Evolutionary conservation across 169 alveolate genomes (phyloP).

Genomic region (Plasmodium cynomolgi): DNA sequence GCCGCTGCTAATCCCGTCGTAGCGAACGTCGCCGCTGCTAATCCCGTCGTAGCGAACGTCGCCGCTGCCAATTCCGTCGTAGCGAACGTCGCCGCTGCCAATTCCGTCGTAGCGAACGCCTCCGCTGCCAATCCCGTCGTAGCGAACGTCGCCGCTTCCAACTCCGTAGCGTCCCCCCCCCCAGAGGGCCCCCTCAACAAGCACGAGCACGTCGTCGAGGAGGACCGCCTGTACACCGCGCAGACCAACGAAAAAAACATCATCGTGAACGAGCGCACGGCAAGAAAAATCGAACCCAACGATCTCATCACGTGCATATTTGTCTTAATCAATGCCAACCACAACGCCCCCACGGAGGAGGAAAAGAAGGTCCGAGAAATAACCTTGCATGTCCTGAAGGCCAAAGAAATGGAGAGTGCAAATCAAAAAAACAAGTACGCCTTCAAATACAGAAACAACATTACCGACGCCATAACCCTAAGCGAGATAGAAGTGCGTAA

Average conservation of each 20-base stretch:
- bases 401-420: constrained; percentile 9
- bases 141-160: too few relatives aligned
- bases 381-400: constrained; percentile 29
- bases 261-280: neutral
- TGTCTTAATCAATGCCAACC: constrained; percentile 16
- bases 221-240: neutral
- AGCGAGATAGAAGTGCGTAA: constrained; percentile 59
- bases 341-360: constrained; percentile 9
- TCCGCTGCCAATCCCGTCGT: too few relatives aligned
- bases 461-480: constrained; percentile 58
- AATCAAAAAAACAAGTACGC: constrained; percentile 2
- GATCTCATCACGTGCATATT: constrained; percentile 16
- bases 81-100: too few relatives aligned
- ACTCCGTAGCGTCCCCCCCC: neutral
- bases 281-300: neutral
- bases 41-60: too few relatives aligned
- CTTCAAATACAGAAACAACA: constrained; percentile 57
- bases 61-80: too few relatives aligned
- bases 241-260: neutral
- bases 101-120: too few relatives aligned
- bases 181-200: neutral
- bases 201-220: neutral
- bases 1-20: too few relatives aligned
- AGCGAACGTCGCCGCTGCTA: too few relatives aligned
- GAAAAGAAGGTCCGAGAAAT: constrained; percentile 67